phyloP scores from a whole-genome alignment of 1,139 yeast species.

The Diutina neorugosa region DNA sequence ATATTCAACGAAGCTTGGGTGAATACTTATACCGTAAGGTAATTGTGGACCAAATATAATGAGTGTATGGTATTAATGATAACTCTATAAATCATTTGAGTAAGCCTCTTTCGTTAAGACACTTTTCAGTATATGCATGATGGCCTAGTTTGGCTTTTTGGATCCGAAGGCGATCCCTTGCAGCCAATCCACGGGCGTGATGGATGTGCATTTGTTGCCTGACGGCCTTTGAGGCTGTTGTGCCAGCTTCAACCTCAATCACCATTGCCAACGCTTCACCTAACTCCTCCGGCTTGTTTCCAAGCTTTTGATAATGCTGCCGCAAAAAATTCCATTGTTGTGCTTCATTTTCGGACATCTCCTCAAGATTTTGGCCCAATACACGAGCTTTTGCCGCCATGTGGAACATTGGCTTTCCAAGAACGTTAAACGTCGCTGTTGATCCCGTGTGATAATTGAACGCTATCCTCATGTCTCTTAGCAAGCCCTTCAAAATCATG shows the following conservation, averaged over 20 bases:
- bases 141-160: neutral
- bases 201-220: neutral
- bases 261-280: neutral
- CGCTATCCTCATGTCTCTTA: neutral
- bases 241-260: neutral
- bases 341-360: neutral
- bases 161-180: neutral
- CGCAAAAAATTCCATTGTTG: neutral
- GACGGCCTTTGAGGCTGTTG: neutral
- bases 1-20: constrained; percentile 3
- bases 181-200: neutral
- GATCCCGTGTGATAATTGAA: neutral
- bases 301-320: neutral
- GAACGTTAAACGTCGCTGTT: neutral
- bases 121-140: neutral
- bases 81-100: neutral
- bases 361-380: neutral
- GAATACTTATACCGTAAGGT: constrained; percentile 1
- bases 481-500: neutral
- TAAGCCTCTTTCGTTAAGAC: neutral
- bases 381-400: neutral
- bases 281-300: neutral
- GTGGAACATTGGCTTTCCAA: neutral
- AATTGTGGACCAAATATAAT: neutral
- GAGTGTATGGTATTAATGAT: neutral